phyloP scores from a whole-genome alignment of 2,329 filamentous ascomycete genomes.

The Aspergillus sp. region DNA sequence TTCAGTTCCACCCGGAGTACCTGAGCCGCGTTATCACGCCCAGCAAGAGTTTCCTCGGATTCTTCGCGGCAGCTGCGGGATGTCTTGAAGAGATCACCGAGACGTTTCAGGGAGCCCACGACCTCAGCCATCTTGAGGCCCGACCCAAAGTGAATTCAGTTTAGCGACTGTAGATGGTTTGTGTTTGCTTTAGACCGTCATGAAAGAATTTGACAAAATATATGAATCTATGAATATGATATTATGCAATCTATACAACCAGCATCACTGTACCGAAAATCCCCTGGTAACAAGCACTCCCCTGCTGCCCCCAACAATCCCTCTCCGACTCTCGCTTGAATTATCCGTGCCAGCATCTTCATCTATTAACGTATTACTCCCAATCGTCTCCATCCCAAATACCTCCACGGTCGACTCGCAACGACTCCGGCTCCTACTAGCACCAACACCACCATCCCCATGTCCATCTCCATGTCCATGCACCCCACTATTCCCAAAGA shows the following conservation, averaged over 20 bases:
- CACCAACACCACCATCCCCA: too few species aligned
- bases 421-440: too few species aligned
- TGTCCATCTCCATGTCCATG: too few species aligned
- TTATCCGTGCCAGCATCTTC: not conserved
- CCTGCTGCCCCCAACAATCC: not conserved
- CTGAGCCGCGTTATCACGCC: constrained; percentile 72
- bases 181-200: not conserved
- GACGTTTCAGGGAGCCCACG: constrained; percentile 20
- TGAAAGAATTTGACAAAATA: too few species aligned
- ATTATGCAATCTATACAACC: too few species aligned
- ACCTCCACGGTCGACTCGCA: too few species aligned
- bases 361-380: not conserved
- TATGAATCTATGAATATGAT: too few species aligned
- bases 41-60: constrained; percentile 75
- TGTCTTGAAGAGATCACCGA: constrained; percentile 52
- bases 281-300: not conserved
- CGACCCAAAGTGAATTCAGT: not conserved
- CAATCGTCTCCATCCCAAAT: not conserved
- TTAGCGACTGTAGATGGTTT: not conserved
- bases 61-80: constrained; percentile 75
- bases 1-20: constrained; percentile 90
- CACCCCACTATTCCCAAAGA: not conserved
- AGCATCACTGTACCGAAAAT: not conserved
- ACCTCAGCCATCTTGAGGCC: constrained; percentile 8
- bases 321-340: not conserved